Evolutionary conservation across 2,329 filamentous ascomycete species (phyloP).

Genomic region (Ascochyta koolunga): DNA sequence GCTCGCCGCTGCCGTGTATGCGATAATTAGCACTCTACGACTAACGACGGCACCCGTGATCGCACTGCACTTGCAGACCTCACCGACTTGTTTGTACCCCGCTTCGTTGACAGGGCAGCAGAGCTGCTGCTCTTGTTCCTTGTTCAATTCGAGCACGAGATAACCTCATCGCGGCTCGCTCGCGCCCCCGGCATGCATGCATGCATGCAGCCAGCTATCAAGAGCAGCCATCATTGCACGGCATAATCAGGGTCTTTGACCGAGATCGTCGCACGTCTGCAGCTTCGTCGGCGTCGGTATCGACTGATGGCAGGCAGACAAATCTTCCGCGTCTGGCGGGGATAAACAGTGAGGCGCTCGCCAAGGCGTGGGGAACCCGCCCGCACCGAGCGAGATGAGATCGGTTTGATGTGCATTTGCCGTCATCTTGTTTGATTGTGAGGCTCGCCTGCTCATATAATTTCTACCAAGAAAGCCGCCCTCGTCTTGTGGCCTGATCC

Average conservation of each 20-base stretch:
- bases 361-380: slow-evolving; percentile 33
- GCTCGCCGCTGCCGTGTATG: slow-evolving; percentile 25
- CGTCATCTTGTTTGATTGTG: slow-evolving; percentile 27
- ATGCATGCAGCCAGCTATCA: not conserved
- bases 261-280: slow-evolving; percentile 19
- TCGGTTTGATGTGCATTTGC: slow-evolving; percentile 29
- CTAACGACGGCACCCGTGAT: too few species aligned
- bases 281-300: too few species aligned
- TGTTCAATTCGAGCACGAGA: slow-evolving; percentile 7
- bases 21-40: too few species aligned
- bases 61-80: slow-evolving; percentile 23
- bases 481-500: slow-evolving; percentile 6
- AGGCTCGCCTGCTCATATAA: slow-evolving; percentile 5
- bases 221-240: slow-evolving; percentile 14
- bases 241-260: slow-evolving; percentile 18
- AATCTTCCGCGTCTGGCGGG: slow-evolving; percentile 18
- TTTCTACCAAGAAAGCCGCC: not conserved
- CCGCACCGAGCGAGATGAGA: slow-evolving; percentile 28
- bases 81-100: slow-evolving; percentile 38
- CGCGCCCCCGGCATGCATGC: slow-evolving; percentile 14
- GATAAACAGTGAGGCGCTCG: slow-evolving; percentile 18
- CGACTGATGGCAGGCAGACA: slow-evolving; percentile 11
- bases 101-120: slow-evolving; percentile 18
- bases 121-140: not conserved
- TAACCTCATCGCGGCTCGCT: slow-evolving; percentile 13